Conservation (phyloP, 805 yeast species). For the Wickerhamomyces bovis region DNA sequence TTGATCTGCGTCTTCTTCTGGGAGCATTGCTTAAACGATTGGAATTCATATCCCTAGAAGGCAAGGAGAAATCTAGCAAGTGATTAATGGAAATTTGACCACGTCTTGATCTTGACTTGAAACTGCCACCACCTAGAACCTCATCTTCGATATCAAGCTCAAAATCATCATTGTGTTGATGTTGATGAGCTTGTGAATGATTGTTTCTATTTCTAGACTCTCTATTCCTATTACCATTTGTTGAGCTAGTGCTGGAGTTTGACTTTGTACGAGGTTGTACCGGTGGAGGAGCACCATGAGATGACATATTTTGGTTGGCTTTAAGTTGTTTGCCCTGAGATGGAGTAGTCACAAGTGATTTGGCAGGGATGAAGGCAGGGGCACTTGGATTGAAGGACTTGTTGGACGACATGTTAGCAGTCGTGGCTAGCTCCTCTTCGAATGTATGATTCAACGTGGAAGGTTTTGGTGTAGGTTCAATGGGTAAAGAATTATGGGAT, state of each 20-base stretch:
- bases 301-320: constrained; percentile 10
- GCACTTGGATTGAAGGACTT: constrained; percentile 17
- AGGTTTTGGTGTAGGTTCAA: neutral
- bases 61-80: constrained; percentile 51
- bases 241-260: neutral
- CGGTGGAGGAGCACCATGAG: constrained; percentile 17
- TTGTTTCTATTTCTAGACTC: constrained; percentile 4
- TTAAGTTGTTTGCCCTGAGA: constrained; percentile 1
- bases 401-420: constrained; percentile 13
- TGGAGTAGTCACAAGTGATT: neutral
- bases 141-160: constrained; percentile 31
- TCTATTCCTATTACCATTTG: constrained; percentile 6
- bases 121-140: constrained; percentile 22
- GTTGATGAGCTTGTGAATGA: neutral
- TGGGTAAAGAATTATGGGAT: neutral
- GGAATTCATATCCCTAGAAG: constrained; percentile 29
- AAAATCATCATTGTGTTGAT: constrained; percentile 15
- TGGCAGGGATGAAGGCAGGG: constrained; percentile 16
- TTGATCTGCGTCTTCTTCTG: constrained; percentile 24
- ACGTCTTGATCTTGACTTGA: constrained; percentile 32
- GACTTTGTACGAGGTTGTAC: constrained; percentile 1
- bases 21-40: constrained; percentile 9
- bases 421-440: neutral
- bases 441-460: neutral
- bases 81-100: constrained; percentile 55